These are phyloP conservation scores for Fusarium luffae DNA, from an alignment of 2,329 filamentous ascomycete genomes.

Conservation along the genomic window DNA sequence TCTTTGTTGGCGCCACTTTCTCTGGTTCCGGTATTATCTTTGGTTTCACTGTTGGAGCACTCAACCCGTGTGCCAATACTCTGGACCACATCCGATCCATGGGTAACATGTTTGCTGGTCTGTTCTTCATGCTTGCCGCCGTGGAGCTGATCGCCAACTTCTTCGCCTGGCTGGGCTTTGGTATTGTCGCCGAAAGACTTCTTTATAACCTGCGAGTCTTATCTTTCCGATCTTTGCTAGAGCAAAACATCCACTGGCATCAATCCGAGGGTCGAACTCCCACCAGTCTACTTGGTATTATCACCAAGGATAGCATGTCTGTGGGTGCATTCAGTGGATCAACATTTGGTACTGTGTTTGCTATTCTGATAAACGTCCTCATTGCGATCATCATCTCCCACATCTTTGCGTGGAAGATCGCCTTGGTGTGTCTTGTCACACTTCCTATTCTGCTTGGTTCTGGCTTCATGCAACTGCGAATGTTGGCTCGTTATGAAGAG, in stretches of 20 bases:
- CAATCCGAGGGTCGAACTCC: conserved; percentile 70
- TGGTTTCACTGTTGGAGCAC: conserved; percentile 53
- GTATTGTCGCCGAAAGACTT: conserved; percentile 67
- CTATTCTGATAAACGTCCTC: conserved; percentile 73
- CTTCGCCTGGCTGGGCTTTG: conserved; percentile 63
- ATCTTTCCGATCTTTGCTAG: conserved; percentile 68
- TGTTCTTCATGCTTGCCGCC: conserved; percentile 65
- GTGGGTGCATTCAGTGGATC: conserved; percentile 75
- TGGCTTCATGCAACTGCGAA: conserved; percentile 74
- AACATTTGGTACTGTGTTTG: conserved; percentile 74
- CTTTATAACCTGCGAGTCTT: conserved; percentile 71
- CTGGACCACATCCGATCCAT: conserved; percentile 51
- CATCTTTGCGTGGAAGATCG: conserved; percentile 80
- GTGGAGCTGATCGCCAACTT: conserved; percentile 64
- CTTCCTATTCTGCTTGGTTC: conserved; percentile 75
- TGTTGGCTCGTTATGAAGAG: conserved; percentile 70
- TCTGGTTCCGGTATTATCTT: conserved; percentile 65
- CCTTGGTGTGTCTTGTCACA: conserved; percentile 74
- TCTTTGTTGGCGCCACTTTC: conserved; percentile 66
- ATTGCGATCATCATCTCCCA: conserved; percentile 75
- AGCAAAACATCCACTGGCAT: conserved; percentile 76
- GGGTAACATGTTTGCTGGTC: conserved; percentile 61
- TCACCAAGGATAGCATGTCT: conserved; percentile 74
- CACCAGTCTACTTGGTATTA: conserved; percentile 70
- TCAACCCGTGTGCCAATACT: conserved; percentile 59